A percentile compares a stretch with the other conserved stretches of the same genome.
Evolutionary conservation across 805 yeast species (phyloP).

Genomic region (Saccharomycopsis malanga): DNA sequence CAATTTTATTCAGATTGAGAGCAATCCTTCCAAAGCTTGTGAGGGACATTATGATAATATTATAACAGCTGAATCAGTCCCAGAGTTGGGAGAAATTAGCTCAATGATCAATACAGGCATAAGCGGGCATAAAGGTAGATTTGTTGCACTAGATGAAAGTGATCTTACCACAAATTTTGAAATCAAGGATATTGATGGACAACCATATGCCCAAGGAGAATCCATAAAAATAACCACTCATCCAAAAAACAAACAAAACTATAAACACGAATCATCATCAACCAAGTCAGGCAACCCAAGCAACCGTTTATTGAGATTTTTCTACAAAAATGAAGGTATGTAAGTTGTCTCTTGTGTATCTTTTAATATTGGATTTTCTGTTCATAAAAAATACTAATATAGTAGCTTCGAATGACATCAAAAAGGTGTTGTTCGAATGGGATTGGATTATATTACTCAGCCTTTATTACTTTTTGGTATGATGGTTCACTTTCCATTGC

Average conservation of each 20-base stretch:
- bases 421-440: no score
- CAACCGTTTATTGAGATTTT: slow-evolving; percentile 4
- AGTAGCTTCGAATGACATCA: no score
- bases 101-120: slow-evolving; percentile 45
- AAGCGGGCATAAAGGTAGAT: slow-evolving; percentile 40
- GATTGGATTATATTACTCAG: no score
- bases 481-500: no score
- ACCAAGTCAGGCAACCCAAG: background rate
- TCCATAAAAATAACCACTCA: slow-evolving; percentile 25
- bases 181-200: slow-evolving; percentile 40
- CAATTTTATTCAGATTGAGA: background rate
- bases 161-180: slow-evolving; percentile 39
- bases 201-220: slow-evolving; percentile 21
- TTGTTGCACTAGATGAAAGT: slow-evolving; percentile 36
- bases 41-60: slow-evolving; percentile 31
- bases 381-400: no score
- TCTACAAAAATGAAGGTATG: slow-evolving; percentile 19
- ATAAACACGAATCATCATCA: background rate
- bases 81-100: slow-evolving; percentile 34
- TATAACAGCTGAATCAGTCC: slow-evolving; percentile 39
- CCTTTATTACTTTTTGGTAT: no score
- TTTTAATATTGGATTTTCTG: no score
- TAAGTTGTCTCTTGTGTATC: slow-evolving; percentile 10
- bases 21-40: slow-evolving; percentile 26
- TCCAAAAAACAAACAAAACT: no score